Evolutionary conservation across 2,329 filamentous ascomycete genomes (phyloP), one percentile per base, ranked within the genome.

Genomic region (Microcyclosporella mali): DNA sequence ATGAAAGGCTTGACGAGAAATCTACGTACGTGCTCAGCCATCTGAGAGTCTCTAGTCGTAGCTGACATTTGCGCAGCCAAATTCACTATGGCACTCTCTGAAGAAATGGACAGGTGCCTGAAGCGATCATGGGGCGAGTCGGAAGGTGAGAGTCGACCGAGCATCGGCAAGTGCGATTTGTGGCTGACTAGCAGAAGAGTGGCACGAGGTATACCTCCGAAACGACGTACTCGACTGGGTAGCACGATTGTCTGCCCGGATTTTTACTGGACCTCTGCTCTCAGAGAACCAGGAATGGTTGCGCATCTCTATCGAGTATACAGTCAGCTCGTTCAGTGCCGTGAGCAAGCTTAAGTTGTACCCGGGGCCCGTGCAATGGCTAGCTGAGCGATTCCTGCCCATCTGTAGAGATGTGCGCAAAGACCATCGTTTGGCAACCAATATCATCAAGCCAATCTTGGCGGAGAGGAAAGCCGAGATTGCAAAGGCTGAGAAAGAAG

Each of bases 211-310:
- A 2, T 33, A 45, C 16, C 49, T 57, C 9, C 52, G 58, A 41
- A 31, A 48, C 7, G 50, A 51, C 16, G 41, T 67, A 29, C 55
- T 62, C 0, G 51, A 56, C 2, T 51, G 68, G 9, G 59, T 71
- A 19, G 59, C 64, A 6, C 64, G 68, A 12, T 52, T 69, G 6
- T 66, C 66, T 1, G 62, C 64, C 1, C 61, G 67, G n/a, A 56
- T 71, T 29, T 66, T 71, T 37, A 59, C 66, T 19, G 67, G 69
- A 14, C 52, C 62, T 3, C 45, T 50, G 6, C 50, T 67, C 6
- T 64, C 62, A 38, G 58, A 59, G 17, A 65, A 70, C 43, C 51
- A 62, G 40, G 52, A 61, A 40, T 72, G 69, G 69, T 54, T 71
- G 12, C 44, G 59, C 1, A 57, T 62, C 2, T 54, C 61, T 16